Base-by-base conservation (phyloP, 2,329 filamentous ascomycete genomes). In the Elsinoe batatas region DNA sequence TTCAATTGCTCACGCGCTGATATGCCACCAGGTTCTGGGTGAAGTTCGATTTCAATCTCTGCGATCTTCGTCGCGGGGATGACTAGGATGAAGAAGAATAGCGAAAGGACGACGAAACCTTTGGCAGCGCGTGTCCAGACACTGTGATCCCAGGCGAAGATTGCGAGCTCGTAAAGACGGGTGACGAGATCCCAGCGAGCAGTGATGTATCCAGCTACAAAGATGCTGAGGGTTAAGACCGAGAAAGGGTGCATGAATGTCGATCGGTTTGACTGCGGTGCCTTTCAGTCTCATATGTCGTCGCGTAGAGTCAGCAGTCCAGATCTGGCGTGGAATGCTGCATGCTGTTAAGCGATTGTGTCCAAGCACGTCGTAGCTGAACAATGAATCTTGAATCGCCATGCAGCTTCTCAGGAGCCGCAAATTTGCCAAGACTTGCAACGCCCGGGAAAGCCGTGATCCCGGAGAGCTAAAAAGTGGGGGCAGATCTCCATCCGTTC, bases 201-300 rank as follows among this genome's bases (percentile, higher is more conserved):
- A 75, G 93, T 98, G 72, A 91, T 97, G 80, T 98, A 98, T 73
- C 93, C 93, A 76, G 93, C 91, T 80, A 97, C 87, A 78, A 98
- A 98, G 77, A 98, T 96, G 76, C 87, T 90, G 76, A 95, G 84
- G 68, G 91, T 95, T 73, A 96, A 82, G 72, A 91, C 78, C 61
- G 91, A 97, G 78, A 97, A 96, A 68, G 91, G 89, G 89, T 96
- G 91, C 91, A 97, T 97, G 79, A 78, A 81, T 60, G 18, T 36
- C 20, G 43, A 12, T 47, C 26, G 36, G 26, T 3, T 30, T 8
- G 7, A 30, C 2, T 8, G 7, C 26, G 26, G 4, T 30, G 26
- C 5, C 26, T 5, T 8, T 8, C 7, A 5, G 26, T 30, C 26
- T 3, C 26, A 7, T 30, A 30, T 30, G 2, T 30, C 7, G 26